Base-by-base conservation (phyloP, 2,329 filamentous ascomycete species). In the Aspergillus amoenus region DNA sequence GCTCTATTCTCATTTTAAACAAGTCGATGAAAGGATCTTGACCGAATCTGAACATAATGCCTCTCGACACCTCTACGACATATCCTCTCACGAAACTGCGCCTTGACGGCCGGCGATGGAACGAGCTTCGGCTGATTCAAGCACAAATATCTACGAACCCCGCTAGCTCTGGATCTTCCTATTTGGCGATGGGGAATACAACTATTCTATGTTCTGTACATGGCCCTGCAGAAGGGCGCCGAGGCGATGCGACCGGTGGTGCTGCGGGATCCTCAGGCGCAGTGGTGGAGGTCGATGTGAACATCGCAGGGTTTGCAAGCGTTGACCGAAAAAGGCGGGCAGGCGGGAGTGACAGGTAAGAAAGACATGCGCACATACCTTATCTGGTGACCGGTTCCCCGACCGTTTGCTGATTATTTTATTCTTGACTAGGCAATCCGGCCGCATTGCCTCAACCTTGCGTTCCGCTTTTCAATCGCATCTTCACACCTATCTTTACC, bases 161-260 rank as follows among this genome's bases (percentile, higher is more conserved):
- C 59, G 89, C 93, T 49, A 92, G 93, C 55, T 94, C 97, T 67
- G 94, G 94, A 37, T 96, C 90, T 44, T 91, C 89, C 60, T 96
- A 96, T 76, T 86, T 97, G 58, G 91, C 96, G 73, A 96, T 96
- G 88, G 94, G 94, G 67, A 96, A 97, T 77, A 99, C 94, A 21
- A 94, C 96, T 72, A 88, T 99, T 66, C 90, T 97, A 77, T 97
- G 93, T 76, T 91, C 93, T 22, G 88, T 99, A 47, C 86, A 88
- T 2, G 94, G 94, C 0, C 94, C 94, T 0, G 86, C 84, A 39
- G 94, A 99, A 76, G 82, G 83, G 49, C 76, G 82, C 64, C 74
- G 79, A 58, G 71, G 76, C 30, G 75, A 82, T 56, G 76, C 78
- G 9, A 76, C 79, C 13, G 77, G 73, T 53, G 78, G 75, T 48